Evolutionary conservation across 768 basidiomycete genomes (phyloP), one percentile per base, ranked within the genome.

Genomic region (Boletus sp.): DNA sequence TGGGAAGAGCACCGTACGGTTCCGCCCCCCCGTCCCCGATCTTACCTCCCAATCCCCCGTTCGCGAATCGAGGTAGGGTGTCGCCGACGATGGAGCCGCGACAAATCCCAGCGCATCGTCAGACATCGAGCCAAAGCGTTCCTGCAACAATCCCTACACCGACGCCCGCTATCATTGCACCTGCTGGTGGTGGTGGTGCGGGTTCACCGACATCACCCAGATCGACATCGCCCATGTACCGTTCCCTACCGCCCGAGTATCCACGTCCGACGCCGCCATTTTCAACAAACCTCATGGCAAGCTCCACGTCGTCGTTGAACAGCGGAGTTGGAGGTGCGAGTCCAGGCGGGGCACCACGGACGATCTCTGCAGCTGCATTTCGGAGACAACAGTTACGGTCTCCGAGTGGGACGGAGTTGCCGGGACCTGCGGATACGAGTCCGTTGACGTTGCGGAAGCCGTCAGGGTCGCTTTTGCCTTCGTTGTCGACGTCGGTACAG

Each of bases 361-460:
- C 83, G 54, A 90, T 92, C 51, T 82, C 87, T 3, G 89, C 89
- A 0, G 86, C 88, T 6, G 89, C 89, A 28, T 92, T 92, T 72
- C 82, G 80, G 64, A 76, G 86, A 30, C 83, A 79, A 33, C 75
- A 75, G 45, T 67, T 62, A 1, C 75, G 76, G 20, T 67, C 71
- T 39, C 61, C 65, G 35, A 73, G 70, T 45, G 56, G 53, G 36
- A 29, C 50, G 7, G 53, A 64, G 29, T 3, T 12, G 18, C 39
- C 47, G 44, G 67, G 67, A 9, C 65, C 73, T 8, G 74, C 74
- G 24, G 84, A 83, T 48, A 77, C 75, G 50, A 79, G 67, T 39
- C 83, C 82, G 39, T 58, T 83, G 54, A 69, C 72, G 35, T 59
- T 80, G 42, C 80, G 78, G 71, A 85, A 80, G 64, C 78, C 78